Conservation (phyloP, 2,329 filamentous ascomycete species). For the Gaeumannomyces sp. region DNA sequence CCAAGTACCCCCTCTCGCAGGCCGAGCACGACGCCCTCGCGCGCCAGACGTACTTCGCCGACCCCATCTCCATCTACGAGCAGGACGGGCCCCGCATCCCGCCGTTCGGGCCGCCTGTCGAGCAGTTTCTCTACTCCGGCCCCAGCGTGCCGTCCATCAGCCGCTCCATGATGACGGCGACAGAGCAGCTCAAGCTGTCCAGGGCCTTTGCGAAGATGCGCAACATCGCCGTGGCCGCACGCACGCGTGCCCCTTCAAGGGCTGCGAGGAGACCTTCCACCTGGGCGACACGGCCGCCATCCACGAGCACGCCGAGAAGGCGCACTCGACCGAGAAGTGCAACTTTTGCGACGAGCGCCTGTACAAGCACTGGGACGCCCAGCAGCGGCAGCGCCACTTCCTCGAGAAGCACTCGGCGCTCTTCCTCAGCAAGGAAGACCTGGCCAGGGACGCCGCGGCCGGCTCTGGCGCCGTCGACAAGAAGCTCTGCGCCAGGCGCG, state of each 20-base stretch:
- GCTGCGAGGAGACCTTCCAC: slow-evolving; percentile 1
- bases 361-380: slow-evolving; percentile 7
- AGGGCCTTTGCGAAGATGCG: neutral
- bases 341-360: slow-evolving; percentile 11
- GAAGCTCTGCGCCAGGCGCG: slow-evolving; percentile 5
- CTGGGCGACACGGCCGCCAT: slow-evolving; percentile 1
- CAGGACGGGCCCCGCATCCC: slow-evolving; percentile 2
- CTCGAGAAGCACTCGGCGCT: neutral
- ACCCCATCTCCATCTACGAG: slow-evolving; percentile 2
- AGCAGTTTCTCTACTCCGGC: slow-evolving; percentile 1
- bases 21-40: neutral
- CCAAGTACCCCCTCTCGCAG: slow-evolving; percentile 6
- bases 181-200: slow-evolving; percentile 2
- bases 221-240: slow-evolving; percentile 5
- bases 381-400: slow-evolving; percentile 9
- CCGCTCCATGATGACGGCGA: slow-evolving; percentile 8
- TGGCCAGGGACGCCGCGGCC: neutral
- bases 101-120: slow-evolving; percentile 1
- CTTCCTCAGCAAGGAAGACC: neutral
- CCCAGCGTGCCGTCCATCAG: slow-evolving; percentile 3
- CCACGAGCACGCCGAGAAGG: slow-evolving; percentile 1
- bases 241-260: slow-evolving; percentile 3
- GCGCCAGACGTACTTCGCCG: slow-evolving; percentile 1
- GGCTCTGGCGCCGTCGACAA: neutral
- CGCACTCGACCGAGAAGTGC: slow-evolving; percentile 3